Conservation (phyloP, 345 rosid species). For the Acer campestre region DNA sequence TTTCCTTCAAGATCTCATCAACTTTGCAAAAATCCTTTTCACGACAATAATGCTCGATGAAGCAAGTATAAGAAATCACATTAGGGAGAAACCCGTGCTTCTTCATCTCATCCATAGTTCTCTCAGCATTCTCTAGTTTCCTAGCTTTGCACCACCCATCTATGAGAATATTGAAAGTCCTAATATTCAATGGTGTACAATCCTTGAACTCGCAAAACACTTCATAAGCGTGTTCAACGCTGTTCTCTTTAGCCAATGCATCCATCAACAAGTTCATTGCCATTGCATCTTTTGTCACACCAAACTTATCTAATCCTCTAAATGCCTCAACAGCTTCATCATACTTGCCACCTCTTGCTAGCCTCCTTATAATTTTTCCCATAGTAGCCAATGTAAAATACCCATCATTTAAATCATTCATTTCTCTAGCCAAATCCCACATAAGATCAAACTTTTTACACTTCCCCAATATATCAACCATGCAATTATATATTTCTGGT, state of each 20-base stretch:
- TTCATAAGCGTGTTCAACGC: slow-evolving; percentile 65
- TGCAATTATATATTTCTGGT: slow-evolving; percentile 42
- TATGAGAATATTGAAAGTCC: slow-evolving; percentile 62
- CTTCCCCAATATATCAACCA: slow-evolving; percentile 77
- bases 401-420: slow-evolving; percentile 43
- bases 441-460: slow-evolving; percentile 53
- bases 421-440: slow-evolving; percentile 67
- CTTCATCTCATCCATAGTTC: slow-evolving; percentile 59
- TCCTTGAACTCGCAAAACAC: slow-evolving; percentile 50
- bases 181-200: slow-evolving; percentile 30
- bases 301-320: slow-evolving; percentile 53
- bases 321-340: slow-evolving; percentile 65
- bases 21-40: slow-evolving; percentile 75
- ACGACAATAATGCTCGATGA: slow-evolving; percentile 63
- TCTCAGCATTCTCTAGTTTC: slow-evolving; percentile 56
- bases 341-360: slow-evolving; percentile 58
- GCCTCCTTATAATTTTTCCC: slow-evolving; percentile 68
- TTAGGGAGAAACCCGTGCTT: slow-evolving; percentile 48
- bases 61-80: slow-evolving; percentile 67
- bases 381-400: slow-evolving; percentile 60
- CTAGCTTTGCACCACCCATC: slow-evolving; percentile 83
- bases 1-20: slow-evolving; percentile 57
- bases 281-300: slow-evolving; percentile 44
- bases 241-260: slow-evolving; percentile 71
- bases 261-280: slow-evolving; percentile 70